Percentiles rank a stretch among this genome's conserved stretches.
Conservation (phyloP, 2,329 filamentous ascomycete genomes). For the Ophiostoma ulmi region DNA sequence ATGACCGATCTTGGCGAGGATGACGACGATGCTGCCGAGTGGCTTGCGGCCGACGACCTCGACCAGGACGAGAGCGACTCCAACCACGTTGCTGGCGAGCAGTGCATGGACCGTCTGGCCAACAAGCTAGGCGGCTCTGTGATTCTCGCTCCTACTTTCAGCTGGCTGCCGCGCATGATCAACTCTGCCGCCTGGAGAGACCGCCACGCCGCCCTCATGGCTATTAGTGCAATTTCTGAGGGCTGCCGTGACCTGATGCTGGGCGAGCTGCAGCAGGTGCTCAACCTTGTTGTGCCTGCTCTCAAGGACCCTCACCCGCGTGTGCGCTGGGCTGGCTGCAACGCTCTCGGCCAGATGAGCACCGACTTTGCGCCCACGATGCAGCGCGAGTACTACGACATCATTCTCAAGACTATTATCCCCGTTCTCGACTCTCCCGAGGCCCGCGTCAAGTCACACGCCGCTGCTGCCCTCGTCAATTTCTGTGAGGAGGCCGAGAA, state of each 20-base stretch:
- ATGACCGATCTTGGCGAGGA: conserved; percentile 97
- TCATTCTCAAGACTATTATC: conserved; percentile 84
- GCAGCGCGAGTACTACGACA: conserved; percentile 90
- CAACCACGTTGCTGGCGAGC: conserved; percentile 95
- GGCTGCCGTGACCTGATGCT: conserved; percentile 95
- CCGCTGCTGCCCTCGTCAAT: conserved; percentile 95
- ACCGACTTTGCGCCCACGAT: conserved; percentile 97
- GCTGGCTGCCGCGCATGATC: conserved; percentile 98
- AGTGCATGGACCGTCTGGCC: conserved; percentile 94
- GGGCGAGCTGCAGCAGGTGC: conserved; percentile 85
- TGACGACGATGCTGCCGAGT: conserved; percentile 90
- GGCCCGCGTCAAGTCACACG: conserved; percentile 91
- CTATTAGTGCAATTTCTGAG: conserved; percentile 96
- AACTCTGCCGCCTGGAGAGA: conserved; percentile 91
- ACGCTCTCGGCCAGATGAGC: conserved; percentile 98
- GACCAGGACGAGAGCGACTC: conserved; percentile 94
- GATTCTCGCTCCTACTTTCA: conserved; percentile 89
- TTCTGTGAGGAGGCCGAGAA: conserved; percentile 99
- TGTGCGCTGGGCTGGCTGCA: conserved; percentile 95
- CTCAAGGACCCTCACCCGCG: conserved; percentile 85
- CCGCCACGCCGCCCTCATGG: conserved; percentile 94
- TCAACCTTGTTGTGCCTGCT: conserved; percentile 90
- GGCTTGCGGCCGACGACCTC: conserved; percentile 88
- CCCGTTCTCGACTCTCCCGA: conserved; percentile 86
- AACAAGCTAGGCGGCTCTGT: conserved; percentile 94